phyloP scores from a whole-genome alignment of 768 basidiomycete species.

The Lactifluus echinatus region DNA sequence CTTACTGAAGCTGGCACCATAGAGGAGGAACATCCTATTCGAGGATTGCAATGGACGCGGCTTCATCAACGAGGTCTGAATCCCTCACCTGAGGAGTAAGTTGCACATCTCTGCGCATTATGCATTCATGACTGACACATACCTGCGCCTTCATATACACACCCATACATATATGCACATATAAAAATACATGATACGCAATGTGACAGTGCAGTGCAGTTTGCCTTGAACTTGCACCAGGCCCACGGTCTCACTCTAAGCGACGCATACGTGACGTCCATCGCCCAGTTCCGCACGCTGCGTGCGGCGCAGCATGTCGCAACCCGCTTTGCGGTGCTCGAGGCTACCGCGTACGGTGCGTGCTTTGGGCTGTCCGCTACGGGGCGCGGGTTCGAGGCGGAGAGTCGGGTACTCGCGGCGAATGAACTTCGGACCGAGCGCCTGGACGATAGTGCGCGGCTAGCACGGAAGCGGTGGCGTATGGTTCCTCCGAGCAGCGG shows the following conservation, averaged over 20 bases:
- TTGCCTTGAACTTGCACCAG: slow-evolving; percentile 69
- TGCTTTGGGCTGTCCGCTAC: slow-evolving; percentile 53
- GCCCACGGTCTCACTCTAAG: slow-evolving; percentile 56
- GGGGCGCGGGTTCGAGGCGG: slow-evolving; percentile 49
- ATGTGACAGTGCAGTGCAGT: slow-evolving; percentile 59
- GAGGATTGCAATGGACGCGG: slow-evolving; percentile 63
- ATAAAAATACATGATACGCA: slow-evolving; percentile 14
- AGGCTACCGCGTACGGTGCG: slow-evolving; percentile 72
- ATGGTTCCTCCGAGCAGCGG: slow-evolving; percentile 29
- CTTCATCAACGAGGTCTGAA: slow-evolving; percentile 74
- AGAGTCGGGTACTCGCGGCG: slow-evolving; percentile 53
- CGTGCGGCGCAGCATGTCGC: slow-evolving; percentile 79
- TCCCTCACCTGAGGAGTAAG: slow-evolving; percentile 88
- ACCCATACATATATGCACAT: no score
- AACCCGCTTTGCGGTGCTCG: slow-evolving; percentile 63
- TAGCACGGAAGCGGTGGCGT: slow-evolving; percentile 71
- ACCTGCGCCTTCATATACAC: not conserved
- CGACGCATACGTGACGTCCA: slow-evolving; percentile 69
- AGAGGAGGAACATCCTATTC: slow-evolving; percentile 45
- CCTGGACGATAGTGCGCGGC: slow-evolving; percentile 47
- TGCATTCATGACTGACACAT: not conserved
- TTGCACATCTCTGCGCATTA: slow-evolving; percentile 6
- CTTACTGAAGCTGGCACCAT: slow-evolving; percentile 64
- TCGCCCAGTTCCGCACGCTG: slow-evolving; percentile 82
- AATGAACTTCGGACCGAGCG: slow-evolving; percentile 47